Evolutionary conservation across 2,329 filamentous ascomycete species (phyloP).

Genomic region (Lasiodiplodia sp.): DNA sequence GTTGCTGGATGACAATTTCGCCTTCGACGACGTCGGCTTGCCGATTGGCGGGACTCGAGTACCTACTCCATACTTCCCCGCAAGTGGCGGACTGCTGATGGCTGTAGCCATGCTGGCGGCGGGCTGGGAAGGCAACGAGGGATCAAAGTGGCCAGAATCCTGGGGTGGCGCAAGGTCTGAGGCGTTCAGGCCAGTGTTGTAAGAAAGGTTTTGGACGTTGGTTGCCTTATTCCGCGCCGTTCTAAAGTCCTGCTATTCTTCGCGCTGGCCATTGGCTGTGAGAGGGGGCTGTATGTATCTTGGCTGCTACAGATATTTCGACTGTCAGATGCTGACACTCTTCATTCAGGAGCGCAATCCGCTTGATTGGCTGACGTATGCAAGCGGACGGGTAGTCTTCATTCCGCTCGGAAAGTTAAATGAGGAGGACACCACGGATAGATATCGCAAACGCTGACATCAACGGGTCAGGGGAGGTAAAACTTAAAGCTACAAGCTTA

Average conservation of each 20-base stretch:
- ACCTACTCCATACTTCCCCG: constrained; percentile 66
- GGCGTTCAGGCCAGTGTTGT: constrained; percentile 52
- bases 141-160: constrained; percentile 54
- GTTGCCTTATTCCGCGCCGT: constrained; percentile 14
- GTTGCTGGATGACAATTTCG: constrained; percentile 59
- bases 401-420: constrained; percentile 14
- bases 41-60: constrained; percentile 61
- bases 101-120: constrained; percentile 65
- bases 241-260: neutral
- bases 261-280: too few species aligned
- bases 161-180: constrained; percentile 58
- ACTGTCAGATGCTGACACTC: neutral
- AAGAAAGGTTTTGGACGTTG: neutral
- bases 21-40: constrained; percentile 66
- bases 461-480: neutral
- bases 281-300: neutral
- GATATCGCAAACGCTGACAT: constrained; percentile 1
- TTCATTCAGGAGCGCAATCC: neutral
- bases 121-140: constrained; percentile 61
- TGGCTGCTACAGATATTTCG: neutral
- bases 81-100: constrained; percentile 57
- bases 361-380: neutral
- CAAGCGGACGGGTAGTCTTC: constrained; percentile 1
- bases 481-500: constrained; percentile 3
- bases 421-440: constrained; percentile 9